These are phyloP conservation scores for Erysimum cheiri DNA, from an alignment of 441 rosid species.

Conservation along the genomic window DNA sequence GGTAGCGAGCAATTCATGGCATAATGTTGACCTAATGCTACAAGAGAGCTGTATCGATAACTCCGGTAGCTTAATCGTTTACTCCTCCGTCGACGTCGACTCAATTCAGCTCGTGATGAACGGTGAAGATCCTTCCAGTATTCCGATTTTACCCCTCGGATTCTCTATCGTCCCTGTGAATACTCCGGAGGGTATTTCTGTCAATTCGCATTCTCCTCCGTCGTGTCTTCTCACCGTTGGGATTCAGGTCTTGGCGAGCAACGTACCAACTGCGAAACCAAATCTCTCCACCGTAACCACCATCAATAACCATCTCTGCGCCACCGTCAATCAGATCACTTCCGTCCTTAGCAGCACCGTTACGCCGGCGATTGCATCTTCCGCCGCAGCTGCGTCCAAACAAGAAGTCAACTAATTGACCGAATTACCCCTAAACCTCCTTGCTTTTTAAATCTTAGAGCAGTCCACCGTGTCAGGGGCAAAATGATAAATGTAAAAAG, in stretches of 20 bases:
- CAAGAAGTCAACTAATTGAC: constrained; percentile 38
- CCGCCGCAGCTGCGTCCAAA: constrained; percentile 39
- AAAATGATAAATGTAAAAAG: neutral
- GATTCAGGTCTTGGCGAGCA: constrained; percentile 83
- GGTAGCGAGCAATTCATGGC: constrained; percentile 93
- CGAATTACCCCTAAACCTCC: constrained; percentile 57
- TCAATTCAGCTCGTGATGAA: constrained; percentile 82
- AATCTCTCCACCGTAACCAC: constrained; percentile 72
- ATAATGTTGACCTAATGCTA: constrained; percentile 80
- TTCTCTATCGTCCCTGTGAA: constrained; percentile 65
- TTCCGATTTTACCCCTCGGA: constrained; percentile 84
- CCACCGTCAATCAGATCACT: constrained; percentile 70
- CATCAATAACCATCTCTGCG: constrained; percentile 71
- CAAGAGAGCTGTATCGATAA: constrained; percentile 87
- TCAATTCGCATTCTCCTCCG: constrained; percentile 24
- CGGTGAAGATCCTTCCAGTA: constrained; percentile 73
- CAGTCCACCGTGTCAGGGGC: neutral
- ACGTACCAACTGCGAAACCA: constrained; percentile 73
- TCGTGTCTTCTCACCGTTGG: constrained; percentile 79
- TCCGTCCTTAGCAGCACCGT: constrained; percentile 51
- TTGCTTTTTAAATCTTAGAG: constrained; percentile 2
- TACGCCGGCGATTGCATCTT: constrained; percentile 32
- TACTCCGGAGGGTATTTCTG: constrained; percentile 34
- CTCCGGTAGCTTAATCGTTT: constrained; percentile 81
- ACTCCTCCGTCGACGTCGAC: constrained; percentile 73